A percentile compares a stretch with the other conserved stretches of the same genome.
phyloP scores from a whole-genome alignment of 306 rosid genomes.

The Pachyrhizus erosus region DNA sequence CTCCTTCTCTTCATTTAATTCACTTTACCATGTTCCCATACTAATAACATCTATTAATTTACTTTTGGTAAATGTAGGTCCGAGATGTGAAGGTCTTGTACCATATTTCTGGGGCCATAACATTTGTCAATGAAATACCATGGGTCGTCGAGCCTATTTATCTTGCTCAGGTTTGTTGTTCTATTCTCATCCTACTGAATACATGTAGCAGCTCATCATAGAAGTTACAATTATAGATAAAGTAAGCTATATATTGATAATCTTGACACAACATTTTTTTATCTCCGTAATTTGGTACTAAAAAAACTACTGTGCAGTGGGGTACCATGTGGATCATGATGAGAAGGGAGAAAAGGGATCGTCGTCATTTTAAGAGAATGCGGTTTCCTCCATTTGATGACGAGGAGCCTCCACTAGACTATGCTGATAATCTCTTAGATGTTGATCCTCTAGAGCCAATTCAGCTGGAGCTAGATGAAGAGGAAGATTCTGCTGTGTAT shows the following conservation, averaged over 20 bases:
- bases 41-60: constrained; percentile 1
- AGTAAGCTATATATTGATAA: not conserved
- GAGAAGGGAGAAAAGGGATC: constrained; percentile 99
- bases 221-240: not conserved
- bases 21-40: not conserved
- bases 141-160: constrained; percentile 99
- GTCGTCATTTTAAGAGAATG: constrained; percentile 98
- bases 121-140: constrained; percentile 95
- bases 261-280: not conserved
- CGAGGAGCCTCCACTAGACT: constrained; percentile 97
- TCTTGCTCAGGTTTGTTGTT: constrained; percentile 83
- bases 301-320: constrained; percentile 65
- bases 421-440: constrained; percentile 95
- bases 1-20: not conserved
- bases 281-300: constrained; percentile 3
- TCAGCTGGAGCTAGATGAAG: constrained; percentile 96
- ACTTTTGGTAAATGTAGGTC: constrained; percentile 61
- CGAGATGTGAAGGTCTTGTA: constrained; percentile 94
- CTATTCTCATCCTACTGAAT: not conserved
- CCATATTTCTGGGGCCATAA: constrained; percentile 98
- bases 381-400: constrained; percentile 99
- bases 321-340: constrained; percentile 99
- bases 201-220: not conserved
- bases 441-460: constrained; percentile 99
- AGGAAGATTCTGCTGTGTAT: constrained; percentile 96